These are phyloP conservation scores for Diplodia seriata DNA, from an alignment of 2,329 filamentous ascomycete species.

Conservation along the genomic window DNA sequence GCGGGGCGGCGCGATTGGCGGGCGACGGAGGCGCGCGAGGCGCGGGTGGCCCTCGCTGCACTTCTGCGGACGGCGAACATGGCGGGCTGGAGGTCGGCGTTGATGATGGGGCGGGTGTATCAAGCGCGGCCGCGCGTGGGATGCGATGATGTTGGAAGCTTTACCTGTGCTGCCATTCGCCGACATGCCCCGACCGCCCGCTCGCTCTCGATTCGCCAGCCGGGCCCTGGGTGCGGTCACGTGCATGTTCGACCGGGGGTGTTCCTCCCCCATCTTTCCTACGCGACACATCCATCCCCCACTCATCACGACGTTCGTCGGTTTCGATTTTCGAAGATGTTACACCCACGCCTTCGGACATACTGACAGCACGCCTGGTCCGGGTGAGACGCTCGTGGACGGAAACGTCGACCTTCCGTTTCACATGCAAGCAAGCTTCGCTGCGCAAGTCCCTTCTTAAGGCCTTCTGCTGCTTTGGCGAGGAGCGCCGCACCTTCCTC, in stretches of 20 bases:
- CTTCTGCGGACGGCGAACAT: slow-evolving; percentile 57
- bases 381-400: no score
- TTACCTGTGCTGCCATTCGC: slow-evolving; percentile 23
- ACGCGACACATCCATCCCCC: neutral
- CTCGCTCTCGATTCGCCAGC: neutral
- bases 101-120: slow-evolving; percentile 4
- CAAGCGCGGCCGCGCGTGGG: slow-evolving; percentile 34
- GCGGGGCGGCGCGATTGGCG: slow-evolving; percentile 52
- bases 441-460: no score
- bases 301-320: neutral
- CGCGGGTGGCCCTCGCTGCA: slow-evolving; percentile 51
- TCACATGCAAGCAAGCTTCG: neutral
- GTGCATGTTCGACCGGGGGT: neutral
- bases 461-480: no score
- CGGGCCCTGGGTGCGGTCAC: neutral
- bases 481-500: neutral
- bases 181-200: neutral
- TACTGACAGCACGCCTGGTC: no score
- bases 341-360: no score
- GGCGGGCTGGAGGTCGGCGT: slow-evolving; percentile 37
- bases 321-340: neutral
- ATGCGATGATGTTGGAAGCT: slow-evolving; percentile 39
- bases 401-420: no score
- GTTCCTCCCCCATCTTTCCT: neutral
- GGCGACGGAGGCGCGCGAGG: slow-evolving; percentile 44